Evolutionary conservation across 805 yeast genomes (phyloP).

Genomic region (Ogataea polymorpha): DNA sequence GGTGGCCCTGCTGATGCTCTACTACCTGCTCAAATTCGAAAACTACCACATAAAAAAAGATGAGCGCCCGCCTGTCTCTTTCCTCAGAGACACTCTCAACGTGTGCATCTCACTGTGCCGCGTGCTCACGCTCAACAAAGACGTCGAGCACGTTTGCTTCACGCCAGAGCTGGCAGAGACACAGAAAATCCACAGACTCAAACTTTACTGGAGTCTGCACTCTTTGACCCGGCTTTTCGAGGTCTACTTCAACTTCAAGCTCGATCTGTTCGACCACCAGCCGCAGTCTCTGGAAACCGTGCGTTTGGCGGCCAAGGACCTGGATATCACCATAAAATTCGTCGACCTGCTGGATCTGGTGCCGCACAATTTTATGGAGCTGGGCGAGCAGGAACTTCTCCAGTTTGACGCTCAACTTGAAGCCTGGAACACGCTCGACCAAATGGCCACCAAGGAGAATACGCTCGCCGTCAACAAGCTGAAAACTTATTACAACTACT

Average conservation of each 20-base stretch:
- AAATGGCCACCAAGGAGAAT: constrained; percentile 24
- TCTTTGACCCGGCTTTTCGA: constrained; percentile 32
- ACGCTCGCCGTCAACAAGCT: constrained; percentile 25
- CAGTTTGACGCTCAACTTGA: constrained; percentile 25
- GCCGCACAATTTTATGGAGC: constrained; percentile 29
- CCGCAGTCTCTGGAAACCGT: constrained; percentile 37
- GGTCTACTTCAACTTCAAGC: constrained; percentile 26
- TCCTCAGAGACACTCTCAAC: constrained; percentile 46
- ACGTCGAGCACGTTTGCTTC: constrained; percentile 12
- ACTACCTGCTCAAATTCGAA: constrained; percentile 43
- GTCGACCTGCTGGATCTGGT: constrained; percentile 32
- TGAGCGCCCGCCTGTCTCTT: constrained; percentile 20
- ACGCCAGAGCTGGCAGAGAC: constrained; percentile 17
- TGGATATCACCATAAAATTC: constrained; percentile 33
- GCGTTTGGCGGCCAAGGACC: constrained; percentile 32
- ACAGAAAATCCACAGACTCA: constrained; percentile 34
- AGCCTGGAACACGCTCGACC: constrained; percentile 26
- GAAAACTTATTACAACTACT: constrained; percentile 30
- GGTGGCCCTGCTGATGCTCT: constrained; percentile 46
- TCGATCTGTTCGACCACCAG: neutral
- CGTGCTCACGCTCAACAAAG: constrained; percentile 41
- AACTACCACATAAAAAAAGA: constrained; percentile 30
- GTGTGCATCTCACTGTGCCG: constrained; percentile 38
- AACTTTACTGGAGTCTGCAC: constrained; percentile 43
- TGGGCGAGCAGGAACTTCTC: constrained; percentile 19